Evolutionary conservation across 2,329 filamentous ascomycete genomes (phyloP).

Genomic region (Verticillium klebahnii): DNA sequence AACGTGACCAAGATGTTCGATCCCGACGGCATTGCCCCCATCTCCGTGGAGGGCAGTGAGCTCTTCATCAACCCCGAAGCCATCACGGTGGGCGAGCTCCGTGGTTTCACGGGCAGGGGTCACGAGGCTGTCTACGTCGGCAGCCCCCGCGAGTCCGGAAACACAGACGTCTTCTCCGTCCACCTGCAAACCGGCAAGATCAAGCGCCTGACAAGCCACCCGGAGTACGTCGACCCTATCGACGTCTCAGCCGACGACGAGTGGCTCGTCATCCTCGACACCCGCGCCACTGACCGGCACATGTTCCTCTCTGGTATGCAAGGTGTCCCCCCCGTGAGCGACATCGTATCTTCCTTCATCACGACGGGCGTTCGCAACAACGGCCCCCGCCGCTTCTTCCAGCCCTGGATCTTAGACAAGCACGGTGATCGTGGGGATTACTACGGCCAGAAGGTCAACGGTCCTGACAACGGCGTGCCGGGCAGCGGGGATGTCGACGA

Average conservation of each 20-base stretch:
- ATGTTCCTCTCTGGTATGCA: slow-evolving; percentile 36
- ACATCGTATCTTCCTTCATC: slow-evolving; percentile 25
- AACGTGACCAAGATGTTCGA: slow-evolving; percentile 29
- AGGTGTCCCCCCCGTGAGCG: slow-evolving; percentile 34
- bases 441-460: slow-evolving; percentile 38
- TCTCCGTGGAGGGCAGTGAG: slow-evolving; percentile 18
- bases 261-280: slow-evolving; percentile 40
- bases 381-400: slow-evolving; percentile 38
- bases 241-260: slow-evolving; percentile 35
- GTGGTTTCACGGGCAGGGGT: slow-evolving; percentile 37
- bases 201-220: slow-evolving; percentile 36
- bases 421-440: slow-evolving; percentile 39
- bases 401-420: slow-evolving; percentile 36
- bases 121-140: slow-evolving; percentile 37
- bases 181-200: slow-evolving; percentile 33
- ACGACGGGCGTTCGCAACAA: slow-evolving; percentile 40
- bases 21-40: slow-evolving; percentile 13
- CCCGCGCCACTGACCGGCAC: slow-evolving; percentile 32
- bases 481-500: slow-evolving; percentile 36
- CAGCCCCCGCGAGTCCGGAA: slow-evolving; percentile 32
- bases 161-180: slow-evolving; percentile 38
- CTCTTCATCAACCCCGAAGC: slow-evolving; percentile 23
- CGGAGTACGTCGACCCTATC: slow-evolving; percentile 38
- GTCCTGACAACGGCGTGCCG: slow-evolving; percentile 22
- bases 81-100: slow-evolving; percentile 36